These are phyloP conservation scores for Biscogniauxia sp. DNA, from an alignment of 2,329 filamentous ascomycete genomes.

Conservation along the genomic window DNA sequence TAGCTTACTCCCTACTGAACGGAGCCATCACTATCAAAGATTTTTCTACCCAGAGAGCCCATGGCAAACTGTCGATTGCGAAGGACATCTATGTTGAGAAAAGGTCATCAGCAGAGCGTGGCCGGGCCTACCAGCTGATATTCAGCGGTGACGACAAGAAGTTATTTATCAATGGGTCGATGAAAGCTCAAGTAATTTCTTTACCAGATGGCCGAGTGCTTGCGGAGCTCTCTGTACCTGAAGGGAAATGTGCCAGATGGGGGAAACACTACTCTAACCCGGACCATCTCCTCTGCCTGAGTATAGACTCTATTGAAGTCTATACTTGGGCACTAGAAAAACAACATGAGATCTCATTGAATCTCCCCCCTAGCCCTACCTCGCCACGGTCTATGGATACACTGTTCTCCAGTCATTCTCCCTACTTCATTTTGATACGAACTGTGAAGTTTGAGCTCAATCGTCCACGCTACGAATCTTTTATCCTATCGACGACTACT, in stretches of 20 bases:
- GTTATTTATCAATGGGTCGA: too few relatives aligned
- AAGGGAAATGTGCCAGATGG: not conserved
- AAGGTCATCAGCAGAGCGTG: too few relatives aligned
- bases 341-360: not conserved
- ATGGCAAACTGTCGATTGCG: too few relatives aligned
- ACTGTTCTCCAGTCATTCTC: not conserved
- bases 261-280: not conserved
- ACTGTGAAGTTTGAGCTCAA: not conserved
- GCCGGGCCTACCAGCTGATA: too few relatives aligned
- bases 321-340: not conserved
- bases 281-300: not conserved
- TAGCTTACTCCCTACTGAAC: slow-evolving; percentile 14
- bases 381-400: not conserved
- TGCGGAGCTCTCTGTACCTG: not conserved
- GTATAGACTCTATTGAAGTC: not conserved
- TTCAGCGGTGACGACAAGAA: too few relatives aligned
- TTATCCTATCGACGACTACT: not conserved
- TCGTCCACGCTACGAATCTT: not conserved
- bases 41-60: too few relatives aligned
- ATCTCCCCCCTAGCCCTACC: not conserved
- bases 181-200: too few relatives aligned
- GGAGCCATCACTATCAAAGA: too few relatives aligned
- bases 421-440: not conserved
- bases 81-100: too few relatives aligned
- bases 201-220: too few relatives aligned